Percentiles rank a stretch among this genome's conserved stretches.
Conservation (phyloP, 805 yeast species). For the Pichia ethanolica region DNA sequence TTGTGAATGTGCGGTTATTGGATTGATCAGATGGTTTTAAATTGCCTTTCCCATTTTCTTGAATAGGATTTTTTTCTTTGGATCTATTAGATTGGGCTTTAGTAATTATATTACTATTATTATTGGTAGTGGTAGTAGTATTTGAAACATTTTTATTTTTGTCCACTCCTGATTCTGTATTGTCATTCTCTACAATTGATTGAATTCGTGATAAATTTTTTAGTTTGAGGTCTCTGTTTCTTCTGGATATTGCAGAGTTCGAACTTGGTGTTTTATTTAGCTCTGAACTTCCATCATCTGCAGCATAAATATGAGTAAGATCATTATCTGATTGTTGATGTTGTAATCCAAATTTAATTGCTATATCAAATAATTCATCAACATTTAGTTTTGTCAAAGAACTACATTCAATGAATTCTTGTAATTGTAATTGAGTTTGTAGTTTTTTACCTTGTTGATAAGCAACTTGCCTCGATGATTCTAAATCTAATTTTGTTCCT, state of each 20-base stretch:
- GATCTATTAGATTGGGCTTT: too few species aligned
- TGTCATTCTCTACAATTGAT: too few species aligned
- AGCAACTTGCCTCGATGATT: constrained; percentile 66
- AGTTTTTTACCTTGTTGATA: constrained; percentile 27
- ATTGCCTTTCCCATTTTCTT: too few species aligned
- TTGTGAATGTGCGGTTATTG: too few species aligned
- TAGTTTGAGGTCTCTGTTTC: background rate
- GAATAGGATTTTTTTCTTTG: too few species aligned
- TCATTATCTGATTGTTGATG: constrained; percentile 10
- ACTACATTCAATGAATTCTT: constrained; percentile 60
- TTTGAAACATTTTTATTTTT: too few species aligned
- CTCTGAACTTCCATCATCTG: constrained; percentile 1
- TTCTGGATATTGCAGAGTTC: background rate
- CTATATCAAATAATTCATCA: constrained; percentile 59
- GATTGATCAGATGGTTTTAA: too few species aligned
- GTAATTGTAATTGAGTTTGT: constrained; percentile 20
- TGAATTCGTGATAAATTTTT: too few species aligned
- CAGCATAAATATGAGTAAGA: constrained; percentile 4
- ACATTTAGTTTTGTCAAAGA: constrained; percentile 73
- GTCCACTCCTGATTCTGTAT: too few species aligned
- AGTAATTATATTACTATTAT: too few species aligned
- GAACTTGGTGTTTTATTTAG: background rate
- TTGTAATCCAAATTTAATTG: constrained; percentile 12
- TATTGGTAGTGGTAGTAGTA: too few species aligned
- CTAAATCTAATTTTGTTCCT: constrained; percentile 74